Base-by-base conservation (phyloP, 805 yeast genomes). In the Lachancea meyersii region DNA sequence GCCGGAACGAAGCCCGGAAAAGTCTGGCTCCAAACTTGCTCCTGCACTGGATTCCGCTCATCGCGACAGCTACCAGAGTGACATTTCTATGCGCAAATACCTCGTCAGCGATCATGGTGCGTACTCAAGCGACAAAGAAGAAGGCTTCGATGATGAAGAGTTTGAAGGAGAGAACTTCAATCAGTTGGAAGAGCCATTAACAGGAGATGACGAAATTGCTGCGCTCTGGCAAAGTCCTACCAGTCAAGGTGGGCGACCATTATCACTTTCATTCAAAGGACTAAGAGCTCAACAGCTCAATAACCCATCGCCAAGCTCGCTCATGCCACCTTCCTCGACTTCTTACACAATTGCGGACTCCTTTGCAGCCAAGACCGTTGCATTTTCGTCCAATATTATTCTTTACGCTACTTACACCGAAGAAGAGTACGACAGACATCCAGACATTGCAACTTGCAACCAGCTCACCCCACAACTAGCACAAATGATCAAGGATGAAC, bases 401-500 rank as follows among this genome's bases (percentile, higher is more conserved):
- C 73, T 93, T 33, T 91, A 80, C 63, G 94, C 87, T 47, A 91
- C 96, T 0, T 87, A 83, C 61, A 75, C 81, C 45, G 80, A 80
- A 28, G 80, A 76, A 16, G 96, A 85, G 50, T 91, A 91, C 62
- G 97, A 91, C 62, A 78, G 98, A 54, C 87, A 81, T 50, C 96
- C 97, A 0, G 97, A 88, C 48, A 71, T 80, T 22, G 95, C 95
- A 3, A 88, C 97, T 2, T 91, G 97, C 65, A 87, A 89, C 63
- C 87, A 82, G 58, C 70, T 88, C 60, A 88, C 96, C 1, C 96
- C 97, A 5, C 71, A 74, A 44, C 65, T 88, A 58, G 96, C 97
- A 0, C 88, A 86, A 61, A 78, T 77, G 63, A 87, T 91, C 53
- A 83, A 81, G 64, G 84, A 82, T 30, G 97, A 91, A 63, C 69